Evolutionary conservation across 176 grass and related monocot species (phyloP).

Genomic region (Eremochloa ophiuroides): DNA sequence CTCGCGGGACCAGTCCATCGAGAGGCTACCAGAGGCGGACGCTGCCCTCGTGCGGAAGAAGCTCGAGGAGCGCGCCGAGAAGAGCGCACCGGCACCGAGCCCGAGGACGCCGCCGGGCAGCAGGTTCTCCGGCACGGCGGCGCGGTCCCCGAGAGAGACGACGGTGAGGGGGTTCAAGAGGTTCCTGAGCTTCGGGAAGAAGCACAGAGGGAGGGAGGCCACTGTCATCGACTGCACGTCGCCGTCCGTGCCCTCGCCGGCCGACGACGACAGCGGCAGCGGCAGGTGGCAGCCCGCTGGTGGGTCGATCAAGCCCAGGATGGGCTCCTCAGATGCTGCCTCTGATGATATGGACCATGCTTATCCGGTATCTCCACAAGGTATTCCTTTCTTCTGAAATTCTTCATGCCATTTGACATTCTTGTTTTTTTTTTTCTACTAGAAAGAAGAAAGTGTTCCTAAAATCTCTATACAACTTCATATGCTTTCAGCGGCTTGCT

Average conservation of each 20-base stretch:
- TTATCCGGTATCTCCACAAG: conserved; percentile 1
- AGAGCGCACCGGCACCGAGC: neutral
- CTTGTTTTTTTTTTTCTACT: no score
- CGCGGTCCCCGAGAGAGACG: conserved; percentile 28
- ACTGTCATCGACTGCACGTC: conserved; percentile 46
- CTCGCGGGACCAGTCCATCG: conserved; percentile 31
- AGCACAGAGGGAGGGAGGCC: conserved; percentile 42
- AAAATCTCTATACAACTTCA: neutral
- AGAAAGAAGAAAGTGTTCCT: neutral
- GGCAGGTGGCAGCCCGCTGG: conserved; percentile 24
- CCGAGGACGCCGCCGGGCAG: conserved; percentile 6
- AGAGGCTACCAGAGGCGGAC: conserved; percentile 42
- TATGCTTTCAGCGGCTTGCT: neutral
- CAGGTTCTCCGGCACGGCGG: conserved; percentile 1
- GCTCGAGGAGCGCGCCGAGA: conserved; percentile 32
- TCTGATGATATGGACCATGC: conserved; percentile 16
- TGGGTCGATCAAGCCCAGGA: conserved; percentile 38
- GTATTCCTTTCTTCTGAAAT: neutral
- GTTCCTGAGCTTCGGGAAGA: conserved; percentile 71
- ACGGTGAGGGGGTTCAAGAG: conserved; percentile 54
- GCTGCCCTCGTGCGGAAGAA: conserved; percentile 50
- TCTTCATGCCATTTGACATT: neutral
- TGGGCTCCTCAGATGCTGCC: conserved; percentile 17
- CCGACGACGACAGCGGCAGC: conserved; percentile 25
- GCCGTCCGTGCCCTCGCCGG: conserved; percentile 31